Base-by-base conservation (phyloP, 2,329 filamentous ascomycete species). In the Cercospora sp. region DNA sequence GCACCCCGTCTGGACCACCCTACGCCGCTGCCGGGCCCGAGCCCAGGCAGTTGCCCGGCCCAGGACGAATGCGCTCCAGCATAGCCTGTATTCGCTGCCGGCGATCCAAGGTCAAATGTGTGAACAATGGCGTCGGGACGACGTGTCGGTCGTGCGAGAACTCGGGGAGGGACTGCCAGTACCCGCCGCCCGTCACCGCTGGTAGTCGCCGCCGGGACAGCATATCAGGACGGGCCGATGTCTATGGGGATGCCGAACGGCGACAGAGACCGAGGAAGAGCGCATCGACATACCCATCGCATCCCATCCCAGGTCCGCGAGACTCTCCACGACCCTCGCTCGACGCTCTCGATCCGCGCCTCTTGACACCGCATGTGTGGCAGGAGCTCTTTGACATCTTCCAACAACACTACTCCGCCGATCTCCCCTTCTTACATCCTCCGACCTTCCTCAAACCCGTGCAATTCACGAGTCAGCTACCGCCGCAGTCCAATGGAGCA, bases 51-150 rank as follows among this genome's bases (percentile, higher is more conserved):
- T 67, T 75, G 63, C 74, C 73, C 64, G 65, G 74, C 30, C 67
- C 72, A 59, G 71, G 70, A 67, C 79, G 81, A 66, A 90, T 93
- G 87, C 87, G 92, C 73, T 93, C 91, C 58, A 92, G 90, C 76
- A 92, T 94, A 77, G 91, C 92, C 59, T 95, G 92, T 80, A 84
- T 87, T 69, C 85, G 88, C 71, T 94, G 92, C 77, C 86, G 92
- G 67, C 88, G 88, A 74, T 93, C 91, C 77, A 96, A 95, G 81
- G 92, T 94, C 77, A 94, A 94, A 80, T 96, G 92, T 81, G 88
- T 92, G 79, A 95, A 95, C 80, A 86, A 87, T 73, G 91, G 91
- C 69, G 86, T 89, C 66, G 86, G 87, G 70, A 89, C 88, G 16
- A 88, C 87, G 16, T 96, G 92, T 81, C 88, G 91, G 70, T 88